Conservation (phyloP, 2,329 filamentous ascomycete species). For the Fusarium drepaniforme region DNA sequence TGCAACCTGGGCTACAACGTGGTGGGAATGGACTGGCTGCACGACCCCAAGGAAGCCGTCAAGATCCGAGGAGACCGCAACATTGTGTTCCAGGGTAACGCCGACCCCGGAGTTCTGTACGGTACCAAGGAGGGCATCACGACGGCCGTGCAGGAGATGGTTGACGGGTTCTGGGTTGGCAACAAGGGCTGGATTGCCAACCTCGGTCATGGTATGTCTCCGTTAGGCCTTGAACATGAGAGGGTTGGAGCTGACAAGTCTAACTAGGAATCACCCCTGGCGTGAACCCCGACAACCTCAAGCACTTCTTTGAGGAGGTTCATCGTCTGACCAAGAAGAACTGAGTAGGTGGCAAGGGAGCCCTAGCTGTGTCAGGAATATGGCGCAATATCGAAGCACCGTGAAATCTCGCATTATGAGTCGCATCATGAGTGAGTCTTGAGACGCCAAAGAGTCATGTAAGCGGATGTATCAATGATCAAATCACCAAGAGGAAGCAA, state of each 20-base stretch:
- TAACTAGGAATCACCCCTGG: slow-evolving; percentile 90
- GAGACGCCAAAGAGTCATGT: neutral
- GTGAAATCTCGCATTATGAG: neutral
- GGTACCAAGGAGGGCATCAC: slow-evolving; percentile 87
- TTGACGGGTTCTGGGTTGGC: slow-evolving; percentile 81
- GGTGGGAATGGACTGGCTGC: slow-evolving; percentile 94
- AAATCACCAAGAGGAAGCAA: slow-evolving; percentile 7
- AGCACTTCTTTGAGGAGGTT: slow-evolving; percentile 94
- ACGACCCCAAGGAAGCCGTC: slow-evolving; percentile 87
- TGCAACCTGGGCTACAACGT: slow-evolving; percentile 94
- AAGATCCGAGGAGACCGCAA: slow-evolving; percentile 80
- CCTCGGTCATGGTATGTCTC: slow-evolving; percentile 84
- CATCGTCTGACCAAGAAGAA: slow-evolving; percentile 73
- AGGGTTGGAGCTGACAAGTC: slow-evolving; percentile 19
- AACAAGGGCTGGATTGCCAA: slow-evolving; percentile 98
- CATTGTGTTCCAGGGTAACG: slow-evolving; percentile 91
- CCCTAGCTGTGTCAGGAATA: neutral
- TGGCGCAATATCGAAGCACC: slow-evolving; percentile 9
- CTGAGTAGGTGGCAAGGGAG: slow-evolving; percentile 20
- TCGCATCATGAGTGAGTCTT: neutral
- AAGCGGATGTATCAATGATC: slow-evolving; percentile 8
- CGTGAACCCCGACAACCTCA: slow-evolving; percentile 92
- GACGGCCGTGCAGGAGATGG: slow-evolving; percentile 85
- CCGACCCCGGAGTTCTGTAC: slow-evolving; percentile 93
- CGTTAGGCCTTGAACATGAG: neutral